Conservation (phyloP, 768 basidiomycete species). For the Cubamyces sp. region DNA sequence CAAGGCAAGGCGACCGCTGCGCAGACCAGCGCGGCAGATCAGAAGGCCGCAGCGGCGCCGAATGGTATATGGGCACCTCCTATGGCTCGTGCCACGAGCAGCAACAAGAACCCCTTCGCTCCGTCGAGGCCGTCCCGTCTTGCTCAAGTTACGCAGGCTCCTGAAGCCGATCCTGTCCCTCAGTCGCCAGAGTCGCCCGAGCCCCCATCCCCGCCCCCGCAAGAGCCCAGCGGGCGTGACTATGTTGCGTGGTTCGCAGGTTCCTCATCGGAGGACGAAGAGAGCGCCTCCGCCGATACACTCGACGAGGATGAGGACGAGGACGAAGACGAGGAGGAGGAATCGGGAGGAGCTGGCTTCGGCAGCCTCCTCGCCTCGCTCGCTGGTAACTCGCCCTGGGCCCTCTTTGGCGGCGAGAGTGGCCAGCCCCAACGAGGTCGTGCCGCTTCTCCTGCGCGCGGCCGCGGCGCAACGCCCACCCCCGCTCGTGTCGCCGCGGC, state of each 20-base stretch:
- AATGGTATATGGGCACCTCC: slow-evolving; percentile 18
- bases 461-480: slow-evolving; percentile 12
- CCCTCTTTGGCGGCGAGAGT: slow-evolving; percentile 14
- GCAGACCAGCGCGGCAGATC: background rate
- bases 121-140: slow-evolving; percentile 20
- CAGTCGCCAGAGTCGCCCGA: slow-evolving; percentile 21
- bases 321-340: slow-evolving; percentile 11
- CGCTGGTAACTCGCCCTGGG: slow-evolving; percentile 21
- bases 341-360: background rate
- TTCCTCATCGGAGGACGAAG: slow-evolving; percentile 23
- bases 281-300: background rate
- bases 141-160: slow-evolving; percentile 13
- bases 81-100: slow-evolving; percentile 11
- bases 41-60: slow-evolving; percentile 1
- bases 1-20: slow-evolving; percentile 10
- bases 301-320: slow-evolving; percentile 17
- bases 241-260: slow-evolving; percentile 26
- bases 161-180: background rate
- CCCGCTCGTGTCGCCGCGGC: slow-evolving; percentile 12
- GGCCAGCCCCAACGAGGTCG: slow-evolving; percentile 11
- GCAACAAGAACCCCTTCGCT: slow-evolving; percentile 17
- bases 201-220: slow-evolving; percentile 17
- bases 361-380: slow-evolving; percentile 21
- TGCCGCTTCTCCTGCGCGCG: slow-evolving; percentile 19
- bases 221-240: slow-evolving; percentile 13